Evolutionary conservation across 805 yeast genomes (phyloP), one percentile per base, ranked within the genome.

Genomic region (Tetrapisispora pingtungensis): DNA sequence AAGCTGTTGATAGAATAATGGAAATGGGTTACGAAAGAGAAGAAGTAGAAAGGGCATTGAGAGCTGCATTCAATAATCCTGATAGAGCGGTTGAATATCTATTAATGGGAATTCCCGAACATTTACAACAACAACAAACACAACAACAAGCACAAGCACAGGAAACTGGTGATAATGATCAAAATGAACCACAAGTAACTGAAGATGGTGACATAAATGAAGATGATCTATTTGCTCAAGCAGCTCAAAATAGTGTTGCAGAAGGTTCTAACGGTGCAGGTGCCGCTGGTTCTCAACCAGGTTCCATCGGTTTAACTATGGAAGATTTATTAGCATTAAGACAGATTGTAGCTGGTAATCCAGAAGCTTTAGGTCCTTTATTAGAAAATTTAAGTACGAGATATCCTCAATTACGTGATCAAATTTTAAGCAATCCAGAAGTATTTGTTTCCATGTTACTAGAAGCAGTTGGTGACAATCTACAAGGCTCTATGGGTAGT

Each of bases 31-130:
- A 88, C 60, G 86, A 83, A 42, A 79, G 95, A 55, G 74, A 78
- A 15, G 85, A 86, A 60, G 96, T 87, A 22, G 94, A 86, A 66
- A 76, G 79, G 38, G 98, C 98, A 0, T 69, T 93, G 61, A 79
- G 94, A 55, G 95, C 96, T 14, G 97, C 98, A 1, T 93, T 80
- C 69, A 90, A 90, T 68, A 89, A 93, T 66, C 97, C 98, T 18
- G 97, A 90, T 62, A 80, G 98, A 57, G 98, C 98, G 0, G 97
- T 93, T 13, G 98, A 93, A 62, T 89, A 90, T 62, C 71, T 93
- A 41, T 69, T 93, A 51, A 86, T 89, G 39, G 97, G 97, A 3
- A 77, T 90, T 36, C 96, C 96, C 19, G 90, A 81, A 56, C 62
- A 69, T 27, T 63, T 75, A 49, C 60, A 54, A 44, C 74, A 65